phyloP scores from a whole-genome alignment of 148 eudicot species.

The Salicornia ramosissima region DNA sequence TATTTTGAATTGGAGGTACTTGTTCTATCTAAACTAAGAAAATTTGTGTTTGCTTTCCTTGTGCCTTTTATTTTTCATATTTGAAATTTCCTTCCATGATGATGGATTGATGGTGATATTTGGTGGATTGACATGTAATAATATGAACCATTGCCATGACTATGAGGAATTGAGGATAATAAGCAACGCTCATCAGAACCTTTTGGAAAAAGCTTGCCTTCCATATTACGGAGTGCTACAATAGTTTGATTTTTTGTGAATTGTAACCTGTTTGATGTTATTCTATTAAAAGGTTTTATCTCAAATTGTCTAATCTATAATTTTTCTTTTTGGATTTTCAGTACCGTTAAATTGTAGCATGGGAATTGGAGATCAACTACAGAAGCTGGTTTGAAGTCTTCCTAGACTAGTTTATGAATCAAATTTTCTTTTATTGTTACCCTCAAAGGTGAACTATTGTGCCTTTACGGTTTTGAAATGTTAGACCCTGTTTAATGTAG shows the following conservation, averaged over 20 bases:
- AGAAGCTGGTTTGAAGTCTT: conserved; percentile 8
- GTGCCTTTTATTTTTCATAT: too few relatives aligned
- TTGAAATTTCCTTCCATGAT: too few relatives aligned
- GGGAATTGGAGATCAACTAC: neutral
- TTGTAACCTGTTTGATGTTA: neutral
- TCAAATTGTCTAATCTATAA: neutral
- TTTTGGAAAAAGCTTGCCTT: too few relatives aligned
- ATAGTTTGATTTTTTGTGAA: neutral
- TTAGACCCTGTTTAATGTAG: conserved; percentile 2
- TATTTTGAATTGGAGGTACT: too few relatives aligned
- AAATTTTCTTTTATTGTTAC: neutral
- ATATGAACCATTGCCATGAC: too few relatives aligned
- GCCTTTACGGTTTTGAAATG: neutral
- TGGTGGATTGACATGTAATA: too few relatives aligned
- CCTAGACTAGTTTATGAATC: neutral
- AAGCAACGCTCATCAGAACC: too few relatives aligned
- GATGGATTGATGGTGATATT: too few relatives aligned
- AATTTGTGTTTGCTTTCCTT: too few relatives aligned
- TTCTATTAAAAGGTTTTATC: neutral
- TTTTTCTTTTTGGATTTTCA: neutral
- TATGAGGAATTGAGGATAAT: too few relatives aligned
- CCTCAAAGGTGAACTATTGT: neutral
- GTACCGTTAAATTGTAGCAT: conserved; percentile 8
- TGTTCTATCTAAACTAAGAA: too few relatives aligned
- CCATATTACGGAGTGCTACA: too few relatives aligned